Conservation (phyloP, 768 basidiomycete species). For the Hygrophorus pudorinus region DNA sequence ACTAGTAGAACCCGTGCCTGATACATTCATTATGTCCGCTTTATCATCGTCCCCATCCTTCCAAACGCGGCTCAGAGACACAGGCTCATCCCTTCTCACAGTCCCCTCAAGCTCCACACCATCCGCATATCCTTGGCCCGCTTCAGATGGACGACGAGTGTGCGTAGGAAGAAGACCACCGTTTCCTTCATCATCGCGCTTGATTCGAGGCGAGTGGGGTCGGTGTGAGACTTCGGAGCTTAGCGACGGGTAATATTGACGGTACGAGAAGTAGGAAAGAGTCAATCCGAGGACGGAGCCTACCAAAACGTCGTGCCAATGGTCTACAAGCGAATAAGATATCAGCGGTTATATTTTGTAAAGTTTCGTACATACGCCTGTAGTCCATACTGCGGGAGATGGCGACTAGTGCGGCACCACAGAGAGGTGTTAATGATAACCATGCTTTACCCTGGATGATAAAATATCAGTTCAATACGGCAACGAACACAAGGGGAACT, state of each 20-base stretch:
- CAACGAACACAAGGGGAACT: slow-evolving; percentile 11
- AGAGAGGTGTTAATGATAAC: slow-evolving; percentile 68
- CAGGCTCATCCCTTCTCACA: slow-evolving; percentile 20
- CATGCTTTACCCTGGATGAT: slow-evolving; percentile 60
- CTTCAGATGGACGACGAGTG: slow-evolving; percentile 9
- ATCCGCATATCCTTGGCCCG: slow-evolving; percentile 6
- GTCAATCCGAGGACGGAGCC: slow-evolving; percentile 59
- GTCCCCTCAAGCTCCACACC: slow-evolving; percentile 22
- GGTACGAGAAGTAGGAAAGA: slow-evolving; percentile 59
- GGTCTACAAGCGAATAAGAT: slow-evolving; percentile 40
- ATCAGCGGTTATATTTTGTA: not conserved
- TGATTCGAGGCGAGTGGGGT: slow-evolving; percentile 64
- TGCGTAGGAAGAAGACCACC: slow-evolving; percentile 32
- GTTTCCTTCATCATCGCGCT: slow-evolving; percentile 23
- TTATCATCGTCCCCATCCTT: slow-evolving; percentile 14
- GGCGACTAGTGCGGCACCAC: slow-evolving; percentile 69
- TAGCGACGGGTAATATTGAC: slow-evolving; percentile 80
- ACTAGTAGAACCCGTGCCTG: too few species aligned
- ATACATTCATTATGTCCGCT: too few species aligned
- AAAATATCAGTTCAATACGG: not conserved
- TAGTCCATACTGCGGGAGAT: slow-evolving; percentile 90
- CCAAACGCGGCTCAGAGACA: slow-evolving; percentile 18
- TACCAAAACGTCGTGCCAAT: slow-evolving; percentile 85
- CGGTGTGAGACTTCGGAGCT: slow-evolving; percentile 48
- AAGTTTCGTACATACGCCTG: slow-evolving; percentile 45